A percentile compares a stretch with the other conserved stretches of the same genome.
Conservation (phyloP, 305 asterid genomes). For the Rubia balearica region DNA sequence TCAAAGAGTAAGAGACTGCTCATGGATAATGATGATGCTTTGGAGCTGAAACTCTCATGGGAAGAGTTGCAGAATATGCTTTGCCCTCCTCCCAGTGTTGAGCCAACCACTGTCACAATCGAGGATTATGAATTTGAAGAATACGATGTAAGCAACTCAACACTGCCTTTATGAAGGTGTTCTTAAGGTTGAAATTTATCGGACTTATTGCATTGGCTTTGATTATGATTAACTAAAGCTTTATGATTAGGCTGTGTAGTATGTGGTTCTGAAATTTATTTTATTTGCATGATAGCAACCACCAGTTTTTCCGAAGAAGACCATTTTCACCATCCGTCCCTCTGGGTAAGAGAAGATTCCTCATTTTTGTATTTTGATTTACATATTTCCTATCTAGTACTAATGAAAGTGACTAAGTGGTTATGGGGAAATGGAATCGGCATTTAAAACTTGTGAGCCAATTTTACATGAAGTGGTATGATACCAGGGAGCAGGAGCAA, state of each 20-base stretch:
- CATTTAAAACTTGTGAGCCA: no score
- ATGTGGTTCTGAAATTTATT: conserved; percentile 19
- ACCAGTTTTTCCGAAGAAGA: conserved; percentile 78
- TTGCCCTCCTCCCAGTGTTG: conserved; percentile 50
- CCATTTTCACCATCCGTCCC: conserved; percentile 58
- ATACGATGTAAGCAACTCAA: conserved; percentile 55
- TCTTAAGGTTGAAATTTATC: conserved; percentile 1
- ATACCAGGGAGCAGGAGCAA: conserved; percentile 78
- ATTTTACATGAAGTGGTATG: background rate
- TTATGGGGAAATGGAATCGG: background rate
- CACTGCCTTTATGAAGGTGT: background rate
- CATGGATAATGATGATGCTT: conserved; percentile 66
- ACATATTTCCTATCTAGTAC: background rate
- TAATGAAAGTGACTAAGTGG: background rate
- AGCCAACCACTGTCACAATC: conserved; percentile 57
- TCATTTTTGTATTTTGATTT: background rate
- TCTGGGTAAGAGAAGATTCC: conserved; percentile 58
- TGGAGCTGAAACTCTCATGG: conserved; percentile 88
- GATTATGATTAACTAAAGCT: background rate
- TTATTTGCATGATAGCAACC: conserved; percentile 56
- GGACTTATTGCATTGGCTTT: conserved; percentile 1
- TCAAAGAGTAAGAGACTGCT: conserved; percentile 79
- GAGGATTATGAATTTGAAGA: conserved; percentile 91
- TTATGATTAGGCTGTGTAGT: conserved; percentile 15
- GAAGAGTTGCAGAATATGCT: conserved; percentile 94